Evolutionary conservation across 305 asterid species (phyloP), one percentile per base, ranked within the genome.

Genomic region (Rubia peregrina): DNA sequence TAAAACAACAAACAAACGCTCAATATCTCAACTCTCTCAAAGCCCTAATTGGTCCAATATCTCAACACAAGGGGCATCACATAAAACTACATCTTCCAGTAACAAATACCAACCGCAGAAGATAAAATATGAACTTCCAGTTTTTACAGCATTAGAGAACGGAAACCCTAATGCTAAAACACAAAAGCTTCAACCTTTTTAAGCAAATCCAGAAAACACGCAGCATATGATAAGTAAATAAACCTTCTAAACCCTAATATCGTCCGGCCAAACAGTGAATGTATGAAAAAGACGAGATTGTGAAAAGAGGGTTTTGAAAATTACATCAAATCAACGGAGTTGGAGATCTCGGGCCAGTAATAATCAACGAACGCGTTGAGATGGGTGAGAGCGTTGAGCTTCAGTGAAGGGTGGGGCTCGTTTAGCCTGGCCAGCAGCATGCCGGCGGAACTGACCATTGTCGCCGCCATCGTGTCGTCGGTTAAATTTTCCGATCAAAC

Each of bases 331-430:
- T 95, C 91, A 22, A 95, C 95, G 17, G 94, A 89, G 44, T 96
- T 85, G 48, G 97, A 92, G 82, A 92, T 92, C 92, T 92, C 99
- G 19, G 95, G 99, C 99, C 99, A 95, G 82, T 88, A 95, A 82
- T 73, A 84, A 82, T 94, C 96, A n/a, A 91, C 99, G 59, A 85
- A 87, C 12, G 90, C 77, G 71, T 94, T 94, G 76, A 94, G 96
- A 80, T 91, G 86, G 11, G 93, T 79, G 38, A 94, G 97, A 3
- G 99, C 99, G 79, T 94, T 97, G 7, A 88, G 81, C 83, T 91
- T 94, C 19, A 94, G 91, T 17, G 83, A 82, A 55, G 99, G 97
- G 62, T 89, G 93, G 72, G 53, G 66, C 76, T 92, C 97, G 61
- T 87, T 92, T 68, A 92, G 81, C 98, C 90, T 90, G 71, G 98